phyloP scores from a whole-genome alignment of 352 stramenopile genomes.

The Pythium pyrilobum region DNA sequence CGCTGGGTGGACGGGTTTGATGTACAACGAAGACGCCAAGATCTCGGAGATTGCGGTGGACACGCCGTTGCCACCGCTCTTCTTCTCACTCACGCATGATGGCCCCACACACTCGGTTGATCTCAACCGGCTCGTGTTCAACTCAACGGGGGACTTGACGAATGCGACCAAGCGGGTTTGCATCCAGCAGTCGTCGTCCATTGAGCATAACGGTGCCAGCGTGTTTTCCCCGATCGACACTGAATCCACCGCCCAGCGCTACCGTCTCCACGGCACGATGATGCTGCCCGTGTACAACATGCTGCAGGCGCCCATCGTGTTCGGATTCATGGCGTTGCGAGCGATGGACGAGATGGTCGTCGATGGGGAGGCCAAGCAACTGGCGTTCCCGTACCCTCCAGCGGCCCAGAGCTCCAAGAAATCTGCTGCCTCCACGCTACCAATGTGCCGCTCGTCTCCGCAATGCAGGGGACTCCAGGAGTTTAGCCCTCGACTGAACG shows the following conservation, averaged over 20 bases:
- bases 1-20: constrained; percentile 43
- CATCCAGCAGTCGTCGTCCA: constrained; percentile 48
- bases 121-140: constrained; percentile 39
- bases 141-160: neutral
- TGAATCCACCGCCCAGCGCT: constrained; percentile 32
- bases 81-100: constrained; percentile 41
- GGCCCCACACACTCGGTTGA: constrained; percentile 28
- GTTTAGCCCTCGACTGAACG: constrained; percentile 32
- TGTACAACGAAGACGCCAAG: constrained; percentile 33
- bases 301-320: constrained; percentile 51
- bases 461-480: constrained; percentile 39
- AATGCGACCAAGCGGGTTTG: constrained; percentile 29
- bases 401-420: neutral
- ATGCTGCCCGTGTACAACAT: constrained; percentile 66
- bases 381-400: constrained; percentile 12
- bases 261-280: constrained; percentile 42
- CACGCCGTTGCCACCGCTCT: constrained; percentile 27
- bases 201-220: constrained; percentile 44
- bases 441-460: constrained; percentile 13
- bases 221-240: constrained; percentile 43
- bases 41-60: constrained; percentile 34
- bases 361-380: constrained; percentile 35
- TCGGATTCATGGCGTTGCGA: constrained; percentile 51
- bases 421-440: neutral
- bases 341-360: constrained; percentile 38